Conservation (phyloP, 768 basidiomycete genomes). For the Astraeus odoratus region DNA sequence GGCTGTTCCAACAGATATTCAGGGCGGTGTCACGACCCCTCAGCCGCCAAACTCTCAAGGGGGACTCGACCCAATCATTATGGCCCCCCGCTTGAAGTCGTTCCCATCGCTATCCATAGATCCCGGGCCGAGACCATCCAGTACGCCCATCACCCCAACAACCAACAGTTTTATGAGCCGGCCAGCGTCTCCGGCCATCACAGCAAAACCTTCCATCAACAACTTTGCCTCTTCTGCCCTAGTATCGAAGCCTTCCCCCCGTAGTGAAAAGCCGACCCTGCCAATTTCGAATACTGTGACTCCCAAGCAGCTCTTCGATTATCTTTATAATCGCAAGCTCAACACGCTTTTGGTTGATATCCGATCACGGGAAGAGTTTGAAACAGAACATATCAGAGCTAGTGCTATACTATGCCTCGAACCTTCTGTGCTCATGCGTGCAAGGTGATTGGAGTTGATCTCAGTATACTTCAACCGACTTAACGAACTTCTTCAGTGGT, state of each 20-base stretch:
- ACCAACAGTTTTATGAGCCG: conserved; percentile 52
- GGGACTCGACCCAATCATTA: conserved; percentile 25
- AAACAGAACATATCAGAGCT: conserved; percentile 61
- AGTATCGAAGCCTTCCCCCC: conserved; percentile 24
- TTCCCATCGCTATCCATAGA: conserved; percentile 42
- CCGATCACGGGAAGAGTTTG: conserved; percentile 71
- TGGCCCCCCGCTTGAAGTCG: conserved; percentile 23
- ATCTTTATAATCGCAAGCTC: conserved; percentile 41
- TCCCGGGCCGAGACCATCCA: conserved; percentile 53
- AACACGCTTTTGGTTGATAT: conserved; percentile 78
- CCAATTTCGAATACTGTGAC: conserved; percentile 54
- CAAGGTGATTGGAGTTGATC: conserved; percentile 43
- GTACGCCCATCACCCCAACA: conserved; percentile 60
- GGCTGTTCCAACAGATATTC: conserved; percentile 38
- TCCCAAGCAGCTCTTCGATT: conserved; percentile 53
- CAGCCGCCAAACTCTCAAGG: conserved; percentile 18
- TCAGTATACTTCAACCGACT: conserved; percentile 1
- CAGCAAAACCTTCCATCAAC: conserved; percentile 37
- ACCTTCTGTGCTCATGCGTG: conserved; percentile 63
- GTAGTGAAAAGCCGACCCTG: conserved; percentile 36
- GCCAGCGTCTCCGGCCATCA: conserved; percentile 51
- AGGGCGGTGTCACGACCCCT: conserved; percentile 16
- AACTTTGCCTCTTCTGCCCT: conserved; percentile 28
- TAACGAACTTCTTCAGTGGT: conserved; percentile 41
- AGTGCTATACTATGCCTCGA: conserved; percentile 79